A percentile compares a stretch with the other conserved stretches of the same genome.
Evolutionary conservation across 305 asterid genomes (phyloP).

Genomic region (Fraxinus xanthoxyloides): DNA sequence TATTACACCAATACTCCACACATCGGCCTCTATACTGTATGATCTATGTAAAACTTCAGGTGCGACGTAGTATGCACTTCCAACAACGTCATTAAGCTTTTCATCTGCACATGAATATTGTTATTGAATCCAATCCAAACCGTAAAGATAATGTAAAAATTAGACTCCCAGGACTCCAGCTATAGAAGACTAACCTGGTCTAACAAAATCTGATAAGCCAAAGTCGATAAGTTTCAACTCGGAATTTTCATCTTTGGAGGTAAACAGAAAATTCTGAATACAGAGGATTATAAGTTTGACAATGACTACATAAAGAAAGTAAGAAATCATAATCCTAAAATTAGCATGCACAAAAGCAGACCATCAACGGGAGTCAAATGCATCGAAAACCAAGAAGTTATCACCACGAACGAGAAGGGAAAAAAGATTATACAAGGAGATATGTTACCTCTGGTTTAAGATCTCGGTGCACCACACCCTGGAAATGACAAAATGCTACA

Average conservation of each 20-base stretch:
- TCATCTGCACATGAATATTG: conserved; percentile 45
- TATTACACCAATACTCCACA: conserved; percentile 69
- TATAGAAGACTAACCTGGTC: conserved; percentile 44
- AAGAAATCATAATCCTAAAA: background rate
- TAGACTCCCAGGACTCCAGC: background rate
- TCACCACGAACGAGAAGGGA: background rate
- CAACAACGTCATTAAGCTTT: conserved; percentile 63
- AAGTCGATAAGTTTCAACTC: conserved; percentile 64
- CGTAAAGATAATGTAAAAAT: background rate
- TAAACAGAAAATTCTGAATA: conserved; percentile 56
- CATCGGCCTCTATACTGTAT: conserved; percentile 61
- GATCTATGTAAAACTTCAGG: conserved; percentile 72
- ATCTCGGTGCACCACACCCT: conserved; percentile 87
- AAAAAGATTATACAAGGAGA: background rate
- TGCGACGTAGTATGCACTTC: conserved; percentile 71
- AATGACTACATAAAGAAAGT: background rate
- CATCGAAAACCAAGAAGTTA: background rate
- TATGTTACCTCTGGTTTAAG: conserved; percentile 69
- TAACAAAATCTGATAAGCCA: conserved; percentile 63
- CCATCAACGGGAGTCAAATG: background rate
- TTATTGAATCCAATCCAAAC: conserved; percentile 10
- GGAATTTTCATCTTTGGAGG: conserved; percentile 51
- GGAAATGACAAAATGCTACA: conserved; percentile 72
- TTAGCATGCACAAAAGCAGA: background rate
- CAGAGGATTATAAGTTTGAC: conserved; percentile 1